phyloP scores from a whole-genome alignment of 306 rosid species.

The Prinsepia uniflora region DNA sequence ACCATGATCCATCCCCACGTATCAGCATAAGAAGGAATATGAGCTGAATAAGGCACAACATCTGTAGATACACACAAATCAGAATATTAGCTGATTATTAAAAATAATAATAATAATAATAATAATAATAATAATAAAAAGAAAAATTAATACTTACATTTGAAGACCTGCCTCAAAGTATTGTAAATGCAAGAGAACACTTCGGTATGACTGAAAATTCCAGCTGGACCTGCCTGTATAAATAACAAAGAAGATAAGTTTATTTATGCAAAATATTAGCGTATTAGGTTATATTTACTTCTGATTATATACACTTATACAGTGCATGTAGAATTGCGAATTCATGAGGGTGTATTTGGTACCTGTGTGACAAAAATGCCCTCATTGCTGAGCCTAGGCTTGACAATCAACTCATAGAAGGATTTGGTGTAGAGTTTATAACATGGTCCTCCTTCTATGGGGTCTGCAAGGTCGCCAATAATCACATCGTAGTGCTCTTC shows the following conservation, averaged over 20 bases:
- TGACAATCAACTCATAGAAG: constrained; percentile 77
- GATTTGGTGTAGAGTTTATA: constrained; percentile 94
- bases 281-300: too few relatives aligned
- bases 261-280: too few relatives aligned
- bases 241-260: neutral
- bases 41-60: constrained; percentile 96
- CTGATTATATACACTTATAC: too few relatives aligned
- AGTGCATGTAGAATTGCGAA: neutral
- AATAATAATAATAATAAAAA: too few relatives aligned
- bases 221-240: constrained; percentile 99
- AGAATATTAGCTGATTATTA: neutral
- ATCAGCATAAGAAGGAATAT: constrained; percentile 93
- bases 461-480: constrained; percentile 91
- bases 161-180: constrained; percentile 84
- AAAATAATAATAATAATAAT: too few relatives aligned
- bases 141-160: constrained; percentile 50
- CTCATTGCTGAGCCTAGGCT: constrained; percentile 70
- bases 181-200: constrained; percentile 93
- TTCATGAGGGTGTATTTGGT: neutral
- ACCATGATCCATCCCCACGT: constrained; percentile 99
- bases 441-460: constrained; percentile 96
- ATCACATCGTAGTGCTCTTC: constrained; percentile 71
- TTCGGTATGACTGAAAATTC: constrained; percentile 91
- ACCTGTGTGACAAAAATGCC: constrained; percentile 97
- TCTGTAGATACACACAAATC: constrained; percentile 42